Conservation (phyloP, 2,329 filamentous ascomycete genomes). For the Aspergillus novofumigatus region DNA sequence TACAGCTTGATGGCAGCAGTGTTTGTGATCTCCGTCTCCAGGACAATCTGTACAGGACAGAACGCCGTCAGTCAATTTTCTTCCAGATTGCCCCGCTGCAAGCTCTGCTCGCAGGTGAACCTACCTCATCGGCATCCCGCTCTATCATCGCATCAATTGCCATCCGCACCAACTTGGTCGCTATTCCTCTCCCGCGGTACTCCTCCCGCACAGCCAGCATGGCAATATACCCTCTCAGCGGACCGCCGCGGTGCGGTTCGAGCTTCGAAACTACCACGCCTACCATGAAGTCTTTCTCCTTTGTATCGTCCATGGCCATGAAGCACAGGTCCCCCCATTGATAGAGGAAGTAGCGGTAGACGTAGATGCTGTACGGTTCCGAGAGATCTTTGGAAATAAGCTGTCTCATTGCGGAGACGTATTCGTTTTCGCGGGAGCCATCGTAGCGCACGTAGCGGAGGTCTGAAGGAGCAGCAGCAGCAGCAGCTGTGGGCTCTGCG, state of each 20-base stretch:
- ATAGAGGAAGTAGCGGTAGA: constrained; percentile 96
- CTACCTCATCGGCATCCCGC: constrained; percentile 75
- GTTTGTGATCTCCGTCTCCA: constrained; percentile 95
- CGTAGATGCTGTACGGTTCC: constrained; percentile 98
- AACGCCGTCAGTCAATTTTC: background rate
- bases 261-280: constrained; percentile 95
- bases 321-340: constrained; percentile 98
- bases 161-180: constrained; percentile 79
- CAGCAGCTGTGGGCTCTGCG: constrained; percentile 6
- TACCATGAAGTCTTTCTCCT: constrained; percentile 51
- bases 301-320: constrained; percentile 59
- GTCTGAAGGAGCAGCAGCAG: constrained; percentile 36
- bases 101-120: constrained; percentile 2
- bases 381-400: constrained; percentile 95
- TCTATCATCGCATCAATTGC: constrained; percentile 88
- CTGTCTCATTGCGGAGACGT: constrained; percentile 82
- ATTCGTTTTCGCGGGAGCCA: constrained; percentile 54
- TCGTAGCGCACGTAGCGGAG: constrained; percentile 59
- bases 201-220: constrained; percentile 89
- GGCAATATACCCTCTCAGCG: constrained; percentile 89
- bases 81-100: background rate
- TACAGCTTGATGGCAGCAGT: constrained; percentile 86
- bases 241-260: constrained; percentile 81
- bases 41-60: constrained; percentile 59
- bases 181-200: constrained; percentile 80